phyloP scores from a whole-genome alignment of 306 rosid species.

The Adenanthera pavonina region DNA sequence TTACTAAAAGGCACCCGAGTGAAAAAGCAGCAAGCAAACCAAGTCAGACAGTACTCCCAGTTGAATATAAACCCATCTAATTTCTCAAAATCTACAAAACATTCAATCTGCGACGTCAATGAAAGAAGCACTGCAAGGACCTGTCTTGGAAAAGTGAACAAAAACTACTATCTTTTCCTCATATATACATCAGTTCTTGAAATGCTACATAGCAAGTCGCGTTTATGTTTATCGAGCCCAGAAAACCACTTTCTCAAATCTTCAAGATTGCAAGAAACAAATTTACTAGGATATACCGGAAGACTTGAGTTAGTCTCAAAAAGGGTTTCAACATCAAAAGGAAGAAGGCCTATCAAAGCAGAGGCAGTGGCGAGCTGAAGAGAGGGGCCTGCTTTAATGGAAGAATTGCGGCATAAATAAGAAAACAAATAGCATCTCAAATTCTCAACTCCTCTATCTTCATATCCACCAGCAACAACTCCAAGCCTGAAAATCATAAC shows the following conservation, averaged over 20 bases:
- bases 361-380: slow-evolving; percentile 65
- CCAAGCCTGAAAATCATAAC: slow-evolving; percentile 65
- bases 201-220: slow-evolving; percentile 54
- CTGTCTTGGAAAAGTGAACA: slow-evolving; percentile 32
- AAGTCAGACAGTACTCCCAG: slow-evolving; percentile 31
- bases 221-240: slow-evolving; percentile 60
- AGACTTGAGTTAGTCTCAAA: slow-evolving; percentile 42
- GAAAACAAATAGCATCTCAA: slow-evolving; percentile 58
- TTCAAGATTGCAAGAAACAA: slow-evolving; percentile 47
- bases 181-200: slow-evolving; percentile 42
- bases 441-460: slow-evolving; percentile 61
- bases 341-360: slow-evolving; percentile 63
- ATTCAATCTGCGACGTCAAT: slow-evolving; percentile 9
- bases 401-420: slow-evolving; percentile 47
- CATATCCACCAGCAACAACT: slow-evolving; percentile 68
- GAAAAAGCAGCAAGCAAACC: slow-evolving; percentile 17
- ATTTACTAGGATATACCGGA: slow-evolving; percentile 38
- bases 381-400: slow-evolving; percentile 46
- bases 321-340: slow-evolving; percentile 61
- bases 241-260: slow-evolving; percentile 67
- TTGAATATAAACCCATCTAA: slow-evolving; percentile 36
- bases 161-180: slow-evolving; percentile 29
- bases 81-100: slow-evolving; percentile 35
- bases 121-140: slow-evolving; percentile 27
- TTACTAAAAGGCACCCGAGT: neutral